Base-by-base conservation (phyloP, 805 yeast species). In the Candida easanensis region DNA sequence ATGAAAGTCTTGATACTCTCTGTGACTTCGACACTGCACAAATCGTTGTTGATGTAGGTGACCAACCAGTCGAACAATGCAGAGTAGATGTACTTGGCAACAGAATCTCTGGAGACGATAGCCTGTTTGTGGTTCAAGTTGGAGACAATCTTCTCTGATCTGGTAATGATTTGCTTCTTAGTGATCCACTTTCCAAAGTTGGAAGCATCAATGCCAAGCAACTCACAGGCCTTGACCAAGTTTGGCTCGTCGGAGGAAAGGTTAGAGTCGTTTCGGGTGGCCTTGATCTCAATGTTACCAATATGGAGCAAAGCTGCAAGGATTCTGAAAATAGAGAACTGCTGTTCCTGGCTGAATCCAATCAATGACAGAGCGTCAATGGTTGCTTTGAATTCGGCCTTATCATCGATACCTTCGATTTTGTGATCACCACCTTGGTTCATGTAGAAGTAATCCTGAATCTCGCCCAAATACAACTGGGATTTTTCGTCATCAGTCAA, bases 11-110 rank as follows among this genome's bases (percentile, higher is more conserved):
- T 68, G 42, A 83, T 74, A 28, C 80, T 66, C 19, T 70, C 68
- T 32, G 72, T 75, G 27, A 88, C 77, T 35, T 79, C 84, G 17
- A 83, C 81, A 2, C 91, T 82, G 60, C 93, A 86, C 57, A 91
- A 75, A 58, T 88, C 95, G 18, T 75, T 63, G 64, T 91, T 91
- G 51, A 89, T 86, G 53, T 81, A 82, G 38, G 77, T 81, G 19
- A 90, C 98, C 46, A 91, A 77, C 99, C 99, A 91, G 60, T 91
- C 98, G 55, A 91, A 91, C 48, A 93, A 68, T 3, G 96, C 86
- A 3, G 97, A 81, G 67, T 93, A 91, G 39, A 93, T 84, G 63
- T 84, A 91, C 64, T 91, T 91, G 38, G 98, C 88, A 41, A 91
- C 95, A n/a, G 99, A 93, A 66, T 91, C 98, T 60, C 96, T 80